Evolutionary conservation across 1,284 basidiomycete species (phyloP).

Genomic region (Trametes versicolor): DNA sequence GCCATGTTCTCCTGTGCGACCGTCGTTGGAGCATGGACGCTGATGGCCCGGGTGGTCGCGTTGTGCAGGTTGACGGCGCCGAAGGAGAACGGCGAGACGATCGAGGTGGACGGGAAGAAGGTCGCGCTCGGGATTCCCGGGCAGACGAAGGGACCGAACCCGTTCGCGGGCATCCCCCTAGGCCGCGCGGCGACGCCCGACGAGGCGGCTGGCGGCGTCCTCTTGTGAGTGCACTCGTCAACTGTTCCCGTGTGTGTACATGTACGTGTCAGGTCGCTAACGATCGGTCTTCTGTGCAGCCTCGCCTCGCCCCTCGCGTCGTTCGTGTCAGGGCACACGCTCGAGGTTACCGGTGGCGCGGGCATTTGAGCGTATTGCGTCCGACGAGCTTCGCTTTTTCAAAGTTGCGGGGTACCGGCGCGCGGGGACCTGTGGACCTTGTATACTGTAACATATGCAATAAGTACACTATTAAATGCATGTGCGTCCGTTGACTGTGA

Average conservation of each 20-base stretch:
- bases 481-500: too few species aligned
- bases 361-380: slow-evolving; percentile 60
- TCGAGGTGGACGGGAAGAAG: slow-evolving; percentile 86
- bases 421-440: slow-evolving; percentile 12
- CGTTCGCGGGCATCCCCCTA: slow-evolving; percentile 70
- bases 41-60: background rate
- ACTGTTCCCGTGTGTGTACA: background rate
- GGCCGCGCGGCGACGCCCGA: slow-evolving; percentile 79
- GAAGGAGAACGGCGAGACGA: slow-evolving; percentile 80
- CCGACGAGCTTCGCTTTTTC: background rate
- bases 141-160: slow-evolving; percentile 41
- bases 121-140: slow-evolving; percentile 84
- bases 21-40: background rate
- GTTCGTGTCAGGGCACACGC: slow-evolving; percentile 84
- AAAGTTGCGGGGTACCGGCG: background rate
- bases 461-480: slow-evolving; percentile 3
- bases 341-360: slow-evolving; percentile 82
- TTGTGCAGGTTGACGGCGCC: slow-evolving; percentile 49
- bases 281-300: slow-evolving; percentile 47
- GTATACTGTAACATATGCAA: slow-evolving; percentile 20
- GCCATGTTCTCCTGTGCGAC: background rate
- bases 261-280: slow-evolving; percentile 10
- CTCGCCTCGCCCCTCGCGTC: slow-evolving; percentile 81
- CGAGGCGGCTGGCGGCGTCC: slow-evolving; percentile 78
- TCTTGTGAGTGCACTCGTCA: slow-evolving; percentile 64